Evolutionary conservation across 2,329 filamentous ascomycete genomes (phyloP).

Genomic region (Arachnopeziza araneosa): DNA sequence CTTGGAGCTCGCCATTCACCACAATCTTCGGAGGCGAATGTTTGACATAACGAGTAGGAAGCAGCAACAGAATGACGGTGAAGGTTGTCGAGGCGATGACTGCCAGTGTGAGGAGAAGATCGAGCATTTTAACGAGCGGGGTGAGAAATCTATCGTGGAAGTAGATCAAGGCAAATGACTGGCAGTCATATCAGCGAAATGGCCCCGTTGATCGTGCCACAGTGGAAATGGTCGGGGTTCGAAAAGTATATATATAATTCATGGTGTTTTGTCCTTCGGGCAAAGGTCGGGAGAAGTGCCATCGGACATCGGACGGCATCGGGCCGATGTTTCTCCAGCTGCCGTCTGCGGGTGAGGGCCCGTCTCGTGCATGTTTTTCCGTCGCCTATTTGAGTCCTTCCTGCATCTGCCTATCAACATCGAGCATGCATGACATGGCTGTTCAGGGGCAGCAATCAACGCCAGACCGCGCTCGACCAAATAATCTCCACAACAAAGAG

Average conservation of each 20-base stretch:
- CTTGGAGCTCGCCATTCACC: constrained; percentile 20
- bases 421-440: not conserved
- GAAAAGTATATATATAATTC: not conserved
- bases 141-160: not conserved
- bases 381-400: not conserved
- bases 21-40: constrained; percentile 29
- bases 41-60: constrained; percentile 35
- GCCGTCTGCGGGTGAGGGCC: not conserved
- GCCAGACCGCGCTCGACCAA: constrained; percentile 6
- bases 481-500: not conserved
- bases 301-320: not conserved
- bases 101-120: constrained; percentile 25
- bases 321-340: not conserved
- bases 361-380: not conserved
- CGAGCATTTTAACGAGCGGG: constrained; percentile 22
- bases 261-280: not conserved
- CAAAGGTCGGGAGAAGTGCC: no score
- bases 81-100: constrained; percentile 30
- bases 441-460: constrained; percentile 8
- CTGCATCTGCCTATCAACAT: not conserved
- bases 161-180: not conserved
- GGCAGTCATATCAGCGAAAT: not conserved
- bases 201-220: not conserved
- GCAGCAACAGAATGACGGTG: constrained; percentile 28
- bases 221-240: not conserved